phyloP scores from a whole-genome alignment of 2,329 filamentous ascomycete species.

The Ceratocystis huliohia region DNA sequence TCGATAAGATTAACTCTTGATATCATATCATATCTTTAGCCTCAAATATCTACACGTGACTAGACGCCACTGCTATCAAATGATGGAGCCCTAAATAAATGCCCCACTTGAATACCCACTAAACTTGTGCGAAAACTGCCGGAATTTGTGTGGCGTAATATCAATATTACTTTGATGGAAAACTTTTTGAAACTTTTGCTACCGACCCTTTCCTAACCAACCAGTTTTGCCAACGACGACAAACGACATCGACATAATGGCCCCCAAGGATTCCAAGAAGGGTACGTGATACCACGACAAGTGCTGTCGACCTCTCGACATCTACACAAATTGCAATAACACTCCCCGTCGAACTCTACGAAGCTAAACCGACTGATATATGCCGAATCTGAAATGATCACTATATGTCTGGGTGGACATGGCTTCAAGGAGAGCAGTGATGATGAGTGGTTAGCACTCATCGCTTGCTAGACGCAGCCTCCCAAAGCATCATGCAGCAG shows the following conservation, averaged over 20 bases:
- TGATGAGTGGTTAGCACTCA: slow-evolving; percentile 4
- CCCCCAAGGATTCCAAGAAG: slow-evolving; percentile 35
- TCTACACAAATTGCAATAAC: not conserved
- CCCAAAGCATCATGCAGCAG: slow-evolving; percentile 50
- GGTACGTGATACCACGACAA: slow-evolving; percentile 32
- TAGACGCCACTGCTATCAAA: not conserved
- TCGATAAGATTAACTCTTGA: slow-evolving; percentile 11
- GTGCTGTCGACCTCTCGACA: slow-evolving; percentile 11
- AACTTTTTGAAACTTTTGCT: slow-evolving; percentile 9
- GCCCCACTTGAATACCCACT: slow-evolving; percentile 11
- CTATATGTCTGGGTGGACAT: slow-evolving; percentile 5
- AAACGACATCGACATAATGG: slow-evolving; percentile 28
- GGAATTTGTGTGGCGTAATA: slow-evolving; percentile 8
- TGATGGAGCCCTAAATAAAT: slow-evolving; percentile 15
- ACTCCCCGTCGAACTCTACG: slow-evolving; percentile 10
- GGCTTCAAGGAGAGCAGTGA: not conserved
- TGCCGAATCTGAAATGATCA: slow-evolving; percentile 21
- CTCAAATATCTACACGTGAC: not conserved
- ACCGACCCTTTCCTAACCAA: slow-evolving; percentile 13
- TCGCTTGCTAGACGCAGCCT: slow-evolving; percentile 14
- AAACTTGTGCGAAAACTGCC: slow-evolving; percentile 8
- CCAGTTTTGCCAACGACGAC: slow-evolving; percentile 21
- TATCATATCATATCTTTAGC: too few relatives aligned
- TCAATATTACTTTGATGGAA: slow-evolving; percentile 11
- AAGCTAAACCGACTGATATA: slow-evolving; percentile 20